Base-by-base conservation (phyloP, 192 early-diverging fungal species). In the Podila epicladia region DNA sequence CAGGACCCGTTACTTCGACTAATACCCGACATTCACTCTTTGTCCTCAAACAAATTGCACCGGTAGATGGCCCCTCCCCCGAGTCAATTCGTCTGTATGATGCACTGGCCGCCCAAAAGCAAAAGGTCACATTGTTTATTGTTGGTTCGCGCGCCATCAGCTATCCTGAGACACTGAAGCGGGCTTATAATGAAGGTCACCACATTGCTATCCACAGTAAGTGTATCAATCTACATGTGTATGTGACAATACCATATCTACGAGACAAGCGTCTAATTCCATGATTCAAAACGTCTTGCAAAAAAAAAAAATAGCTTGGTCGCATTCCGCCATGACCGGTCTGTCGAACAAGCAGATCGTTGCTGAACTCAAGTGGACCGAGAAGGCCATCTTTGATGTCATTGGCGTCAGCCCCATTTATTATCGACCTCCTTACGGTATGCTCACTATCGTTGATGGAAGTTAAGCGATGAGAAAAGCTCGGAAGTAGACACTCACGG, bases 301-400 rank as follows among this genome's bases (percentile, higher is more conserved):
- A 45, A 15, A 13, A 3, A 45, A 45, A 15, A 45, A 12, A n/a
- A n/a, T 13, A 41, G 41, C 92, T 19, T 92, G 91, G 91, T 84
- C 87, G 24, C 91, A 93, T 60, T 59, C 76, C 24, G 45, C 82
- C 26, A 82, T 92, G 74, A 87, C 89, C 15, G 75, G 83, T 13
- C 59, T 87, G 22, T n/a, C 75, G 4, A 84, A 86, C 37, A 72
- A 84, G 49, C 65, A 77, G 24, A 61, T 93, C 29, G 86, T 91
- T 48, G 87, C 89, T 60, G 90, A 93, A 73, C 67, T 94, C 24
- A 85, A 89, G 58, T 93, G 91, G 88, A 93, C 89, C 22, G 88
- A 89, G 65, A 75, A 82, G 35, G 85, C 85, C 58, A 90, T 91
- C 69, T 82, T 85, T 50, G 83, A 88, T 48, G 69, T 76, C 62